A percentile compares a stretch with the other conserved stretches of the same genome.
Conservation (phyloP, 2,329 filamentous ascomycete species). For the Fusarium dimerum region DNA sequence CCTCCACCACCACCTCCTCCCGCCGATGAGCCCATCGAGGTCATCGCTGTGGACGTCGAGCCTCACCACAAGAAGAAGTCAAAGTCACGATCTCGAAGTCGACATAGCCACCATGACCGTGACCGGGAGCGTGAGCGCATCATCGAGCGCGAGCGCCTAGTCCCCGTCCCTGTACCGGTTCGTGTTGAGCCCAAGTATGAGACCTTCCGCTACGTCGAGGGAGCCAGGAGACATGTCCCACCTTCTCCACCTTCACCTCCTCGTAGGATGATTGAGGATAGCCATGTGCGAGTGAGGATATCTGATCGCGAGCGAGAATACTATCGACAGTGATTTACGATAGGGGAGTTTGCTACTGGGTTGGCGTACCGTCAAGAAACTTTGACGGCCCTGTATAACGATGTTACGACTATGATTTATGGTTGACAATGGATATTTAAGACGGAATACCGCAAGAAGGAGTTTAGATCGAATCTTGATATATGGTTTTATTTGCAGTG, state of each 20-base stretch:
- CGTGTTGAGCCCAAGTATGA: constrained; percentile 44
- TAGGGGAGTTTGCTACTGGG: not conserved
- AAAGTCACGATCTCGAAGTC: constrained; percentile 33
- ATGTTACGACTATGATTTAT: constrained; percentile 18
- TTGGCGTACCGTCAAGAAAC: not conserved
- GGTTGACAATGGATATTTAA: constrained; percentile 3
- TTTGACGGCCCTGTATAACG: constrained; percentile 22
- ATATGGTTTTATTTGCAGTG: not conserved
- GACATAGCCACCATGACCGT: constrained; percentile 29
- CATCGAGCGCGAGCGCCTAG: constrained; percentile 53
- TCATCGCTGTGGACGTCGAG: constrained; percentile 42
- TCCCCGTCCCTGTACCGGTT: constrained; percentile 46
- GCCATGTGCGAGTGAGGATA: constrained; percentile 33
- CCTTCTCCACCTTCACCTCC: constrained; percentile 33
- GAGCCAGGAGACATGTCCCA: constrained; percentile 38
- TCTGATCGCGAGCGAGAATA: constrained; percentile 38
- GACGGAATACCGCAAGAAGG: constrained; percentile 9
- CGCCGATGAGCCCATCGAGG: constrained; percentile 37
- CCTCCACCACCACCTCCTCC: constrained; percentile 28
- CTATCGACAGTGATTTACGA: constrained; percentile 20
- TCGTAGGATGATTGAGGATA: constrained; percentile 35
- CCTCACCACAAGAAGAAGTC: constrained; percentile 28
- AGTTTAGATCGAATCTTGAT: constrained; percentile 15
- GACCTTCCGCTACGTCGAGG: constrained; percentile 56
- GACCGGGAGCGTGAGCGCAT: constrained; percentile 47